phyloP scores from a whole-genome alignment of 2,329 filamentous ascomycete genomes.

The Pleomassaria siparia region DNA sequence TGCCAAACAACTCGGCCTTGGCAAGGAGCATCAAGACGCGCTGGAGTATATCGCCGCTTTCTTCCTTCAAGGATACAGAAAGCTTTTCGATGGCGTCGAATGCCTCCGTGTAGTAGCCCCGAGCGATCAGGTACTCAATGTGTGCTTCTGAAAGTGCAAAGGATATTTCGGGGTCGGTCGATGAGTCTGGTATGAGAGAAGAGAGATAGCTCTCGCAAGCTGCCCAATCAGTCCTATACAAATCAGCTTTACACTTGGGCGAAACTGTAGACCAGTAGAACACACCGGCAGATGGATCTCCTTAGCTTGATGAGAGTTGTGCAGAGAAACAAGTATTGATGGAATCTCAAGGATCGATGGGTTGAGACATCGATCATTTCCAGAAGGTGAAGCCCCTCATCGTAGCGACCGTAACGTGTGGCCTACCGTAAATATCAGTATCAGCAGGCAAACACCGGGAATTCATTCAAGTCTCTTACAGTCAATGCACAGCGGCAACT shows the following conservation, averaged over 20 bases:
- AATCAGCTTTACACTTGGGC: constrained; percentile 1
- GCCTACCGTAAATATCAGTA: constrained; percentile 46
- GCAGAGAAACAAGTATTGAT: constrained; percentile 71
- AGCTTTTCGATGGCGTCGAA: constrained; percentile 57
- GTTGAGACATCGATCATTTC: constrained; percentile 62
- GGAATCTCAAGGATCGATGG: constrained; percentile 73
- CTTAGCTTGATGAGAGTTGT: constrained; percentile 67
- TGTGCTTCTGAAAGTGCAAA: constrained; percentile 62
- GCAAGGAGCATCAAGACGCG: constrained; percentile 71
- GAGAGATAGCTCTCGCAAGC: constrained; percentile 59
- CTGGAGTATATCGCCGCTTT: constrained; percentile 64
- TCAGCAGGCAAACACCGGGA: constrained; percentile 1
- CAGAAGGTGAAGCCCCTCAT: constrained; percentile 64
- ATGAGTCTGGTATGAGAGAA: constrained; percentile 56
- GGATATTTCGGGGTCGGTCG: constrained; percentile 60
- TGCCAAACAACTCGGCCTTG: constrained; percentile 71
- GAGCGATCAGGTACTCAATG: constrained; percentile 60
- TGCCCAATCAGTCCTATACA: constrained; percentile 55
- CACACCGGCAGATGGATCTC: constrained; percentile 59
- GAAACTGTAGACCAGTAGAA: constrained; percentile 10
- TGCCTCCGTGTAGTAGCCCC: constrained; percentile 55
- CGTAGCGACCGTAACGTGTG: constrained; percentile 68
- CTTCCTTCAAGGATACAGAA: constrained; percentile 53
- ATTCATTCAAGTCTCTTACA: constrained; percentile 29
- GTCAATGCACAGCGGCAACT: constrained; percentile 70